phyloP scores from a whole-genome alignment of 2,329 filamentous ascomycete species.

The Penicillium sp. region DNA sequence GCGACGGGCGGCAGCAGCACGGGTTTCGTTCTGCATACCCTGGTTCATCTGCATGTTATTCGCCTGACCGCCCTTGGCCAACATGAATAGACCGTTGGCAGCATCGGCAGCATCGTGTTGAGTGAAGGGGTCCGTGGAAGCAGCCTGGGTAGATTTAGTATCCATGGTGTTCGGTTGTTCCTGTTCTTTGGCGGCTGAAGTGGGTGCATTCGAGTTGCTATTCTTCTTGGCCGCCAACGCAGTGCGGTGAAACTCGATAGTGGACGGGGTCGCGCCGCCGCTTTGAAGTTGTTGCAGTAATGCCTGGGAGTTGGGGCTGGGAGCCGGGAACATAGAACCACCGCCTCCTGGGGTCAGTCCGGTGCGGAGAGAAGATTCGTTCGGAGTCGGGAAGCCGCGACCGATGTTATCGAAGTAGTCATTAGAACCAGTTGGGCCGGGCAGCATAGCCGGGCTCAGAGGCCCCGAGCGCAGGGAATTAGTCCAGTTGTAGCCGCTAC shows the following conservation, averaged over 20 bases:
- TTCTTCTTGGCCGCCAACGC: slow-evolving; percentile 72
- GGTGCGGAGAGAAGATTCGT: slow-evolving; percentile 89
- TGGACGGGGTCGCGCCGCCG: slow-evolving; percentile 82
- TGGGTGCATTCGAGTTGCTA: slow-evolving; percentile 42
- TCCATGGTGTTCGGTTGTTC: slow-evolving; percentile 46
- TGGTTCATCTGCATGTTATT: slow-evolving; percentile 54
- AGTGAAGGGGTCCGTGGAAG: slow-evolving; percentile 67
- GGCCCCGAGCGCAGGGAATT: slow-evolving; percentile 88
- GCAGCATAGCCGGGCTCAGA: slow-evolving; percentile 94
- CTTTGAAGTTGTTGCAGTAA: slow-evolving; percentile 75
- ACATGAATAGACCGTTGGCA: slow-evolving; percentile 87
- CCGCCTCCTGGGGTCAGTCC: slow-evolving; percentile 91
- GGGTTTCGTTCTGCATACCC: slow-evolving; percentile 43
- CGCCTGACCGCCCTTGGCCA: slow-evolving; percentile 65
- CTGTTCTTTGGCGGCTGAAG: slow-evolving; percentile 41
- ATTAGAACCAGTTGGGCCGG: slow-evolving; percentile 68
- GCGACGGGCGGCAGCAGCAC: slow-evolving; percentile 41
- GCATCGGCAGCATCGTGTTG: slow-evolving; percentile 90
- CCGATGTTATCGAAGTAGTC: slow-evolving; percentile 89
- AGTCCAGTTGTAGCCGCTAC: slow-evolving; percentile 71
- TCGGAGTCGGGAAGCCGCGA: slow-evolving; percentile 87
- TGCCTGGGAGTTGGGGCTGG: slow-evolving; percentile 81
- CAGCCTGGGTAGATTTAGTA: slow-evolving; percentile 43
- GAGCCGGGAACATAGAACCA: slow-evolving; percentile 94
- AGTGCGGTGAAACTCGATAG: slow-evolving; percentile 91